These are phyloP conservation scores for Dactylellina drechsleri DNA, from an alignment of 2,329 filamentous ascomycete genomes.

Conservation along the genomic window DNA sequence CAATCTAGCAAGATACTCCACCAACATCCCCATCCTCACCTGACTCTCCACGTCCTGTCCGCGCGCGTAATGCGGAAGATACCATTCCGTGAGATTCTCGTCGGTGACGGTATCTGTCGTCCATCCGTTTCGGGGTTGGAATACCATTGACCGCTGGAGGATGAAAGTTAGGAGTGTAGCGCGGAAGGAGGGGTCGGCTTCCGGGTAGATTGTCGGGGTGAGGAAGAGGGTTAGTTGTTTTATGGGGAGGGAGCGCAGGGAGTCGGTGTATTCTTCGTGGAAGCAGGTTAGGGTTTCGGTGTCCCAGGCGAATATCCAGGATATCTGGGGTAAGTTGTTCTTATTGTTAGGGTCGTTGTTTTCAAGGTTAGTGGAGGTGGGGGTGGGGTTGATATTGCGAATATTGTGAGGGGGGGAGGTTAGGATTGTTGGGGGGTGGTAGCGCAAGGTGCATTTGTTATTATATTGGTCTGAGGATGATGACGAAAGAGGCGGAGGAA, in stretches of 20 bases:
- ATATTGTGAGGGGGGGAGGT: neutral
- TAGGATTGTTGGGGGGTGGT: constrained; percentile 9
- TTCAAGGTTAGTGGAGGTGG: neutral
- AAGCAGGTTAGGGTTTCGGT: constrained; percentile 33
- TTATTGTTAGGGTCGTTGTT: constrained; percentile 31
- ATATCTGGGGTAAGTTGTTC: constrained; percentile 23
- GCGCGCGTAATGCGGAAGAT: constrained; percentile 30
- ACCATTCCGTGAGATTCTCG: constrained; percentile 1
- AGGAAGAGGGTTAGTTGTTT: constrained; percentile 36
- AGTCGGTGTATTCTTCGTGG: constrained; percentile 43
- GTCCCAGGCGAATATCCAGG: constrained; percentile 40
- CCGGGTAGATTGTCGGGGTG: constrained; percentile 18
- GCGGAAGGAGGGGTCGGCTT: constrained; percentile 20
- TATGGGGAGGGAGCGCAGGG: constrained; percentile 24
- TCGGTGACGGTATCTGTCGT: constrained; percentile 16
- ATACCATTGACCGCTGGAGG: constrained; percentile 29
- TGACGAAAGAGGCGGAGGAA: constrained; percentile 12
- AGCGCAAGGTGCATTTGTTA: constrained; percentile 5
- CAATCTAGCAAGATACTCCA: constrained; percentile 31
- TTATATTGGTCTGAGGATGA: neutral
- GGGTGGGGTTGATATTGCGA: neutral
- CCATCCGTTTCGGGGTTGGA: constrained; percentile 34
- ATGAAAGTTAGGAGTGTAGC: constrained; percentile 22
- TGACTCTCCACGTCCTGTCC: constrained; percentile 38
- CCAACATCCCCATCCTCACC: constrained; percentile 16